Percentiles rank a stretch among this genome's conserved stretches.
Evolutionary conservation across 805 yeast species (phyloP).

Genomic region (Kregervanrija delftensis): DNA sequence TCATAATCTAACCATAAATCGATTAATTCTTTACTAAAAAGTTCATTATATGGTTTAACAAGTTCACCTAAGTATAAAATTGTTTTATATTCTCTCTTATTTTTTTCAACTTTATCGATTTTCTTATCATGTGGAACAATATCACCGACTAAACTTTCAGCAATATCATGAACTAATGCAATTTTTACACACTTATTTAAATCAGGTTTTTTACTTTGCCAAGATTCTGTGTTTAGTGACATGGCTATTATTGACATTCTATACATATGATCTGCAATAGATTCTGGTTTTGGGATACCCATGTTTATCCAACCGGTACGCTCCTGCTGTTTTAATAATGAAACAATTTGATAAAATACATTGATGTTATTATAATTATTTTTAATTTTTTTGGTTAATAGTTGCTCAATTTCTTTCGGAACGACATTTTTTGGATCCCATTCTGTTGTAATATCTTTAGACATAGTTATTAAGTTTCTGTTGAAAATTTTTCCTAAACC

Average conservation of each 20-base stretch:
- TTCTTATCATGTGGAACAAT: constrained; percentile 71
- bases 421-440: constrained; percentile 43
- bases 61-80: constrained; percentile 58
- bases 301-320: constrained; percentile 94
- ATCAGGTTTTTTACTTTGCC: constrained; percentile 30
- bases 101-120: constrained; percentile 74
- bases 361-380: constrained; percentile 23
- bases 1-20: constrained; percentile 88
- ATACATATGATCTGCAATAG: constrained; percentile 93
- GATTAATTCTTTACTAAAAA: constrained; percentile 56
- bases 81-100: constrained; percentile 69
- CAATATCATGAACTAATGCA: constrained; percentile 88
- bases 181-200: constrained; percentile 71
- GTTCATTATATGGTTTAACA: constrained; percentile 55
- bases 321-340: constrained; percentile 66
- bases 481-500: neutral
- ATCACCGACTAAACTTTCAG: constrained; percentile 92
- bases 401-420: constrained; percentile 32
- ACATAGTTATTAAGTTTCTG: constrained; percentile 4
- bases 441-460: constrained; percentile 11
- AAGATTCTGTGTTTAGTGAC: constrained; percentile 35
- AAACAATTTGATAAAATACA: constrained; percentile 50
- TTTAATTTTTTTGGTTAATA: constrained; percentile 14
- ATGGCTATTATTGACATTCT: constrained; percentile 81
- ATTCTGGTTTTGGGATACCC: constrained; percentile 49